Percentiles rank a stretch among this genome's conserved stretches.
Conservation (phyloP, 352 stramenopile genomes). For the Globisporangium barbulae region DNA sequence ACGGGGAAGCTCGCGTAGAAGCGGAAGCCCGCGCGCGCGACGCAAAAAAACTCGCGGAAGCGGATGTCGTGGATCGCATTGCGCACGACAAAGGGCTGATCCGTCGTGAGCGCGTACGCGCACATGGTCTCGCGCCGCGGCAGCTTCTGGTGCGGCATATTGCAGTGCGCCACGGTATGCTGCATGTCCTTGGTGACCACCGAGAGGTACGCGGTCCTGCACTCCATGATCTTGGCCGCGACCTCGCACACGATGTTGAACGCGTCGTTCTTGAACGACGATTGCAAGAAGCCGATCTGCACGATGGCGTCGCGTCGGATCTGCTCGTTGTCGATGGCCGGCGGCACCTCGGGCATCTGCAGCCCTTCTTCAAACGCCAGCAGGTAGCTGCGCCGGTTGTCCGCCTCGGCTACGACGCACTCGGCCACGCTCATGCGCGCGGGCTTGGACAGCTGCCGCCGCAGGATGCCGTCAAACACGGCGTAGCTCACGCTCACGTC, state of each 20-base stretch:
- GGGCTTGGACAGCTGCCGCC: constrained; percentile 11
- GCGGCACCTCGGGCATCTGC: constrained; percentile 25
- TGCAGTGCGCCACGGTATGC: constrained; percentile 27
- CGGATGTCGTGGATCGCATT: constrained; percentile 32
- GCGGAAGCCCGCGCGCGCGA: constrained; percentile 24
- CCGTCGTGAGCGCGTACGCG: constrained; percentile 29
- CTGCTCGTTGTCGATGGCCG: constrained; percentile 18
- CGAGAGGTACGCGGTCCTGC: constrained; percentile 24
- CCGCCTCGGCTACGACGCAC: constrained; percentile 21
- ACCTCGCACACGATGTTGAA: constrained; percentile 31
- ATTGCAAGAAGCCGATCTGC: constrained; percentile 20
- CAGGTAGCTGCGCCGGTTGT: constrained; percentile 24
- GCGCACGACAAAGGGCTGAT: constrained; percentile 31
- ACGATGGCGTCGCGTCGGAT: constrained; percentile 25
- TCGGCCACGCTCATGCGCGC: constrained; percentile 18
- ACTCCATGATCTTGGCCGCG: constrained; percentile 33
- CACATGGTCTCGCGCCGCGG: constrained; percentile 31
- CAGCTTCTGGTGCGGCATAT: constrained; percentile 27
- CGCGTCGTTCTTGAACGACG: constrained; percentile 15
- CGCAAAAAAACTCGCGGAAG: constrained; percentile 36
- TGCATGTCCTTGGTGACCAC: constrained; percentile 30
- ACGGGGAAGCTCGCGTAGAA: constrained; percentile 41
- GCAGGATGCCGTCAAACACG: constrained; percentile 22
- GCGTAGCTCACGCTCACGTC: constrained; percentile 14
- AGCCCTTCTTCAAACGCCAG: constrained; percentile 32